These are phyloP conservation scores for Ascochyta clinopodiicola DNA, from an alignment of 2,329 filamentous ascomycete species.

Conservation along the genomic window DNA sequence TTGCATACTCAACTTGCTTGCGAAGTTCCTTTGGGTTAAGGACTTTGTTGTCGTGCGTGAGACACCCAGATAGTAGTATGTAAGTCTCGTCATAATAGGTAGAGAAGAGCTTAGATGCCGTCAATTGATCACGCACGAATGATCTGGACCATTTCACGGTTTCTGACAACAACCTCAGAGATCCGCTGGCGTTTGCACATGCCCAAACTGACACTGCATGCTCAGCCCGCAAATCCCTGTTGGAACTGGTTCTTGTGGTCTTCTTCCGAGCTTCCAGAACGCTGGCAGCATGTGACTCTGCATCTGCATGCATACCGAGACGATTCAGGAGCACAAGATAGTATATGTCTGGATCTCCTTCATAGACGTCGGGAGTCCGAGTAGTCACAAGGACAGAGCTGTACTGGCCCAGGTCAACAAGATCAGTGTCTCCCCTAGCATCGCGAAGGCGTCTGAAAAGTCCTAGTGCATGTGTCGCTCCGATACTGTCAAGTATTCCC, in stretches of 20 bases:
- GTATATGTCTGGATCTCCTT: constrained; percentile 26
- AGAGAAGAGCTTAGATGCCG: constrained; percentile 33
- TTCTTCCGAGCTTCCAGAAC: constrained; percentile 29
- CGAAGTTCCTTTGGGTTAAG: constrained; percentile 12
- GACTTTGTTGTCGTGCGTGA: background rate
- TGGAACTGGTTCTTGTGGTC: constrained; percentile 28
- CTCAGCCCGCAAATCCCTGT: constrained; percentile 37
- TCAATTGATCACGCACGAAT: constrained; percentile 46
- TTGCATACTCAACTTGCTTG: constrained; percentile 31
- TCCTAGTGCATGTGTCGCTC: constrained; percentile 21
- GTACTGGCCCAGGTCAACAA: constrained; percentile 12
- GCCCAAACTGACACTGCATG: constrained; percentile 36
- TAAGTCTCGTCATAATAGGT: constrained; percentile 29
- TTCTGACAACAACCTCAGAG: constrained; percentile 37
- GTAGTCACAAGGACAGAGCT: constrained; percentile 11
- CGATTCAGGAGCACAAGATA: constrained; percentile 21
- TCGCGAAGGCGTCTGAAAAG: constrained; percentile 30
- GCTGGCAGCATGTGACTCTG: constrained; percentile 14
- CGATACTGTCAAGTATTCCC: constrained; percentile 18
- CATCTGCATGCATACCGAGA: constrained; percentile 17
- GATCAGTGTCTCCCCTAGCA: constrained; percentile 23
- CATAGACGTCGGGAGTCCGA: background rate
- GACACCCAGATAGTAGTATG: constrained; percentile 33
- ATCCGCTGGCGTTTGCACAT: constrained; percentile 44
- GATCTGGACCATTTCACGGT: constrained; percentile 46